Evolutionary conservation across 2,329 filamentous ascomycete species (phyloP), one percentile per base, ranked within the genome.

Genomic region (Talaromyces sp.): DNA sequence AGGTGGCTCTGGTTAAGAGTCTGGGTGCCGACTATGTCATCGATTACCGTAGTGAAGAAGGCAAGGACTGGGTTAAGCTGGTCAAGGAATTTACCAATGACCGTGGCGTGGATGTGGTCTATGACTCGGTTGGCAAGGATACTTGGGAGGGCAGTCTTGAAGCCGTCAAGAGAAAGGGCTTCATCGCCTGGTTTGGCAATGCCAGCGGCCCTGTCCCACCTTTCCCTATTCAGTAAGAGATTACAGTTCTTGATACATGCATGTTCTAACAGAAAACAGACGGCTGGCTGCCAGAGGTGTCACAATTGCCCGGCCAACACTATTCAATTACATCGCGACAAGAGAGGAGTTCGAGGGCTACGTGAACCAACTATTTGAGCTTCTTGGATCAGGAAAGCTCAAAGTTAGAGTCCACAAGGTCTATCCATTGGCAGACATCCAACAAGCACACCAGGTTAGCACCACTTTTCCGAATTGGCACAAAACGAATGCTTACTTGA

Each of bases 61-160:
- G 87, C 67, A 84, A 95, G 50, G 90, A 95, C 58, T 82, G 83
- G 71, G 87, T 95, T 59, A 90, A 96, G 65, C 82, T 82, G 70
- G 82, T 97, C 61, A 96, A 96, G 70, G 92, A 97, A 80, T 86
- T 90, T 55, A 96, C 91, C 0, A 84, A 80, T 1, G 88, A 88
- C 0, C 78, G 86, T 62, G 93, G 93, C 8, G 87, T 89, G 2
- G 84, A 86, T 64, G 91, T 88, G 10, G 88, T 96, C 29, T 96
- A 91, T 71, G 92, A 96, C 71, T 89, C 90, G 6, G 90, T 96
- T 2, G 93, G 92, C 13, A 91, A 91, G 78, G 82, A 83, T 55
- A 96, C 93, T 0, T 96, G 95, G 77, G 90, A 96, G 66, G 81
- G 84, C 21, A 89, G 88, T 68, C 73, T 96, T 64, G 85, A 92